These are phyloP conservation scores for Globisporangium irregulare DNA, from an alignment of 352 stramenopile genomes.

Conservation along the genomic window DNA sequence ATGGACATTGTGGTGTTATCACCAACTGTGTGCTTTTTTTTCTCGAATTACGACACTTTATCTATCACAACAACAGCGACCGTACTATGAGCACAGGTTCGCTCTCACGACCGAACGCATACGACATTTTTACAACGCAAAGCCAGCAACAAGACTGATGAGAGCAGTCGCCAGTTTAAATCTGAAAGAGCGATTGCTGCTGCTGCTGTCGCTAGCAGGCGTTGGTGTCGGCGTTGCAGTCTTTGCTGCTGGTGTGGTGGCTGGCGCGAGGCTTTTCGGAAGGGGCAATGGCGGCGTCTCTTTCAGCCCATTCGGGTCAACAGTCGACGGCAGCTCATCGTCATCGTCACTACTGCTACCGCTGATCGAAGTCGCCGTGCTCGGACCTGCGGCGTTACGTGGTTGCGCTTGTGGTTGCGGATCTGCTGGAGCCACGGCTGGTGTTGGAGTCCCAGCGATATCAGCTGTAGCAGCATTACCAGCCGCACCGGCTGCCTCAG, in stretches of 20 bases:
- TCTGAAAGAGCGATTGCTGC: neutral
- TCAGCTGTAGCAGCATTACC: neutral
- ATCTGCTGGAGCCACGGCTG: neutral
- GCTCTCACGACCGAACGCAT: neutral
- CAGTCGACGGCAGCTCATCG: constrained; percentile 7
- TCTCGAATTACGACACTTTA: neutral
- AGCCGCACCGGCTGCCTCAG: neutral
- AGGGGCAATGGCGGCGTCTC: constrained; percentile 15
- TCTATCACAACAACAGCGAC: neutral
- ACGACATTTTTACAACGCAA: constrained; percentile 1
- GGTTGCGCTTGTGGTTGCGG: neutral
- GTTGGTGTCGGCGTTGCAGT: neutral
- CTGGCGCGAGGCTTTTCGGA: neutral
- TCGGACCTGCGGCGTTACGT: neutral
- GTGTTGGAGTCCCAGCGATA: neutral
- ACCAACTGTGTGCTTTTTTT: neutral
- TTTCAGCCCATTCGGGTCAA: constrained; percentile 1
- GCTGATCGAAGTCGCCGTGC: neutral
- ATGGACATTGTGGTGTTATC: neutral
- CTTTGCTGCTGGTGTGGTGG: neutral
- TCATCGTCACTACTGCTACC: neutral
- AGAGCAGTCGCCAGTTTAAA: neutral
- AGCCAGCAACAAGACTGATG: neutral
- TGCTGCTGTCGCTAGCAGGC: neutral
- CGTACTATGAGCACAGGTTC: neutral